Conservation (phyloP, 2,329 filamentous ascomycete genomes). For the Passalora sequoiae region DNA sequence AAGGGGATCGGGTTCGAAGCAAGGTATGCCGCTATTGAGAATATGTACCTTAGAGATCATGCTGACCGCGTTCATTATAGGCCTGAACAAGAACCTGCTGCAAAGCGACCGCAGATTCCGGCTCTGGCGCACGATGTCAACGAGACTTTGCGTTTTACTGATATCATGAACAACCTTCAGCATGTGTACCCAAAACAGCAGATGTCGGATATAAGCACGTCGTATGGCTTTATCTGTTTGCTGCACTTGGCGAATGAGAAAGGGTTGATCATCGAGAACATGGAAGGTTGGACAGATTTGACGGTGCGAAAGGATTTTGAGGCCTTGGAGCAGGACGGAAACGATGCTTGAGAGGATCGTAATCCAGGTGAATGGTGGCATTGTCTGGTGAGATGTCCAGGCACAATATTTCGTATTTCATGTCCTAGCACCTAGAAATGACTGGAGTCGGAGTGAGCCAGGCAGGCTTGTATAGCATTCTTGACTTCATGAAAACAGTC, state of each 20-base stretch:
- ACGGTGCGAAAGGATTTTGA: conserved; percentile 43
- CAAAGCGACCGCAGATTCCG: conserved; percentile 20
- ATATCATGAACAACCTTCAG: conserved; percentile 85
- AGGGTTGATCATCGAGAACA: conserved; percentile 69
- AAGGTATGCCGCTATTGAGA: conserved; percentile 13
- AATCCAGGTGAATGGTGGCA: too few species aligned
- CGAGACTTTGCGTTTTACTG: conserved; percentile 71
- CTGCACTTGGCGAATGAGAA: conserved; percentile 91
- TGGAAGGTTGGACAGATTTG: conserved; percentile 48
- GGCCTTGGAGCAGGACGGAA: conserved; percentile 24
- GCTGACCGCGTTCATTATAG: conserved; percentile 1
- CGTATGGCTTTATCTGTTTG: conserved; percentile 85
- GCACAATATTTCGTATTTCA: background rate
- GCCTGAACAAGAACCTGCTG: conserved; percentile 12
- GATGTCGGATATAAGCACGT: conserved; percentile 93
- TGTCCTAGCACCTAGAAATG: background rate
- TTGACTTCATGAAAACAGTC: too few species aligned
- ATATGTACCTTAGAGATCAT: too few species aligned
- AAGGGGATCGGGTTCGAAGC: conserved; percentile 52
- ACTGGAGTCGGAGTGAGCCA: too few species aligned
- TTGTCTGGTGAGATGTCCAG: too few species aligned
- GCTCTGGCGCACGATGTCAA: conserved; percentile 35
- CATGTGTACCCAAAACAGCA: conserved; percentile 76
- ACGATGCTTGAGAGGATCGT: conserved; percentile 7
- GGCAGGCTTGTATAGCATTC: too few species aligned